These are phyloP conservation scores for Echinosophora koreensis DNA, from an alignment of 306 rosid genomes.

Conservation along the genomic window DNA sequence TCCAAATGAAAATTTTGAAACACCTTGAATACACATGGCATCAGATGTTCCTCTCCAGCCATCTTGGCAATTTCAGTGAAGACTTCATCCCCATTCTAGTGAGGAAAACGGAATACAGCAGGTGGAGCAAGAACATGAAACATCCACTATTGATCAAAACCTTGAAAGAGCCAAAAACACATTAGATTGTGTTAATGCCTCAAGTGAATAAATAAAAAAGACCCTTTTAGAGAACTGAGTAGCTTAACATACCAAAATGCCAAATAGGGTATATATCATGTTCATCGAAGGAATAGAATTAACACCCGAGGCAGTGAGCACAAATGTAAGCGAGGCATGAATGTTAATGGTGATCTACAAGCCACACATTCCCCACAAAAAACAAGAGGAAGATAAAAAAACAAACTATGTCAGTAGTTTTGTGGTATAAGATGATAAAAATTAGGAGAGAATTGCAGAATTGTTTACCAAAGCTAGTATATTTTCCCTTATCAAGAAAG, in stretches of 20 bases:
- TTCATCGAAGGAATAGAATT: constrained; percentile 83
- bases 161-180: constrained; percentile 49
- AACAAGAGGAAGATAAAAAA: constrained; percentile 24
- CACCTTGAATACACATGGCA: constrained; percentile 15
- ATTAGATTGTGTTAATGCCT: constrained; percentile 30
- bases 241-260: constrained; percentile 68
- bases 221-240: neutral
- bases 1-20: constrained; percentile 3
- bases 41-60: constrained; percentile 85
- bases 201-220: neutral
- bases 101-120: constrained; percentile 83
- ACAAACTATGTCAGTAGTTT: neutral
- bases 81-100: constrained; percentile 88
- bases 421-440: constrained; percentile 1
- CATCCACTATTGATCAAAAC: constrained; percentile 81
- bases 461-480: constrained; percentile 83
- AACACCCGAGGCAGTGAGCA: constrained; percentile 80
- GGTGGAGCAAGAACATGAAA: constrained; percentile 86
- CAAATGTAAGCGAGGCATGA: constrained; percentile 88
- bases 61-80: constrained; percentile 82
- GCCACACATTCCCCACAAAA: constrained; percentile 16
- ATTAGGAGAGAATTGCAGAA: neutral
- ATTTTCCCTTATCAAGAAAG: constrained; percentile 95
- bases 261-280: constrained; percentile 70
- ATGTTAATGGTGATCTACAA: constrained; percentile 94